Evolutionary conservation across 768 basidiomycete genomes (phyloP), one percentile per base, ranked within the genome.

Genomic region (Butyriboletus loyo): DNA sequence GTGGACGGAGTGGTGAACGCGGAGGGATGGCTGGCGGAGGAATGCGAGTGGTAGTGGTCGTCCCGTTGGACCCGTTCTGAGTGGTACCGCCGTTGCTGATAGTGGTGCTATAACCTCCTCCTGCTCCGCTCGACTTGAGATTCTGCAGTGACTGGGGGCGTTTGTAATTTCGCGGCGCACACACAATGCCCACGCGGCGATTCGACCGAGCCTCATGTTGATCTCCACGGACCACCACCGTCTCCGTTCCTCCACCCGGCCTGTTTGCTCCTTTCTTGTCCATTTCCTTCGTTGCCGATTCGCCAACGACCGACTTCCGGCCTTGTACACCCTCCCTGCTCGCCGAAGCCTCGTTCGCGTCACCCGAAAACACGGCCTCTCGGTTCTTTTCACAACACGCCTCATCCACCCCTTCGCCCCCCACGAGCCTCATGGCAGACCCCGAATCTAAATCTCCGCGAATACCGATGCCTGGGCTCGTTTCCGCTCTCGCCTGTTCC

Each of bases 101-200:
- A 46, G 49, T 45, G 50, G 40, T 39, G 55, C 52, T 45, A 54
- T 53, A 54, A 54, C 55, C 13, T 21, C 31, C 40, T 21, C 19
- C 45, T 30, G 36, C 37, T 41, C 43, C 47, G 63, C 50, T 50
- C 9, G 35, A 52, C 61, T 56, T 63, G 66, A 66, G 59, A 62
- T 66, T 51, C 53, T 62, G 57, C 22, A 67, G 62, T 11, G 66
- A 64, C 53, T 56, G 66, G 42, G 67, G 66, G 53, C 65, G 66
- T 67, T 66, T 67, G 70, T 65, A 72, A 58, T 67, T 60, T 58
- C 61, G 60, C 53, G 70, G 70, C 48, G 68, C 66, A 62, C 62
- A 64, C 54, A 71, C 65, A 50, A 69, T 63, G 51, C 70, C 68
- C 77, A 78, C 73, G 77, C 75, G 77, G 74, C 64, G 63, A 50